Percentiles rank a stretch among this genome's conserved stretches.
Conservation (phyloP, 129 eudicot genomes). For the Pulicaria dysenterica region DNA sequence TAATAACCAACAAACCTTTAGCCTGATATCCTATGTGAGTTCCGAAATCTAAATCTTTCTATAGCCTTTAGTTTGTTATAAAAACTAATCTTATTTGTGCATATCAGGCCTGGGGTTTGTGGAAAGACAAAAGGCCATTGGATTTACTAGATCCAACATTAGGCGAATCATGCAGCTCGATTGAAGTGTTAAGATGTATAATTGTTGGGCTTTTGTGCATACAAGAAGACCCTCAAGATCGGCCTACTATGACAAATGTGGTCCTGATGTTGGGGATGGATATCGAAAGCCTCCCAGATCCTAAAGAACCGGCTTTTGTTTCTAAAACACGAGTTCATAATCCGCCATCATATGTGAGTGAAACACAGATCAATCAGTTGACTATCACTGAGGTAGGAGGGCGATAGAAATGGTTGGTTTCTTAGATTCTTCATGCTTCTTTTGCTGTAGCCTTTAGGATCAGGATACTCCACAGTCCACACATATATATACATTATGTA, state of each 20-base stretch:
- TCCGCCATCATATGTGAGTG: slow-evolving; percentile 1
- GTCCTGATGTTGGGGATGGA: slow-evolving; percentile 47
- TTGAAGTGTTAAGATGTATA: slow-evolving; percentile 47
- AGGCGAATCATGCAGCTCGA: slow-evolving; percentile 40
- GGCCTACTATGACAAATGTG: slow-evolving; percentile 46
- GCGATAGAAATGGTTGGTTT: slow-evolving; percentile 30
- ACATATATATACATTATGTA: too few species aligned
- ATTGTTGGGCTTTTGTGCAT: slow-evolving; percentile 47
- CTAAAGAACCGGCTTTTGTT: slow-evolving; percentile 52
- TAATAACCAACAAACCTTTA: slow-evolving; percentile 33
- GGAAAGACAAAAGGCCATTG: slow-evolving; percentile 42
- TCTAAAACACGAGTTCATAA: slow-evolving; percentile 17
- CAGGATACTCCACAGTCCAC: too few species aligned
- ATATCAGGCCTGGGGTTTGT: slow-evolving; percentile 50
- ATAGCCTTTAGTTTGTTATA: not conserved
- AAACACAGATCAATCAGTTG: slow-evolving; percentile 20
- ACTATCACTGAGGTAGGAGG: slow-evolving; percentile 26
- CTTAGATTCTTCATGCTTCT: too few species aligned
- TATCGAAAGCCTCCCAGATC: slow-evolving; percentile 43
- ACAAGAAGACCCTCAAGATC: slow-evolving; percentile 56
- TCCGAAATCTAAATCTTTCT: not conserved
- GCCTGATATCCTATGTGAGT: slow-evolving; percentile 51
- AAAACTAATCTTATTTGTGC: not conserved
- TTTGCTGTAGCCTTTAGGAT: too few species aligned
- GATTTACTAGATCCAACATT: slow-evolving; percentile 34